Base-by-base conservation (phyloP, 352 stramenopile genomes). In the Peronospora farinosa region DNA sequence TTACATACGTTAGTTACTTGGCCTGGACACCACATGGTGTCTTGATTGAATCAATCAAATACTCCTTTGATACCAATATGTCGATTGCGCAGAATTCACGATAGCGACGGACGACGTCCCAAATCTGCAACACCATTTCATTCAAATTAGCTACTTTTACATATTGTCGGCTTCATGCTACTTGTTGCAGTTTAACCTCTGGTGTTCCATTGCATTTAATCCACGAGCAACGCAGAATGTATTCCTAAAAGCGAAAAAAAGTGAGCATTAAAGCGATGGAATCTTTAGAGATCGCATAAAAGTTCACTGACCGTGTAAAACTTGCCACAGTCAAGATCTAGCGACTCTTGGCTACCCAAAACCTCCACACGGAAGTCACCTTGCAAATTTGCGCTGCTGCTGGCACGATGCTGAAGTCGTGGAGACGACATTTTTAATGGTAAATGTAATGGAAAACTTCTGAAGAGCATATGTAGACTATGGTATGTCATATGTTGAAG, bases 41-140 rank as follows among this genome's bases (percentile, higher is more conserved):
- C 5, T 36, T 13, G 4, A 46, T 17, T 19, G 6, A n/a, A 15
- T 25, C 10, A 30, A 25, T n/a, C n/a, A n/a, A n/a, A n/a, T 31
- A 7, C 7, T 23, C 11, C 12, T 10, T 16, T 9, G 39, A 12
- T 60, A 92, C 82, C 60, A 93, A 55, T 25, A 93, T 88, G 59
- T 93, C 82, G 25, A 93, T 78, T 1, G 82, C 82, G 32, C 79
- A 88, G 45, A 93, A 93, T 58, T 93, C 82, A 21, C 82, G 78
- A 51, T 93, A 93, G 36, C 82, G 76, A 11, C 78, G 82, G 17
- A 86, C 74, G 30, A 90, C 70, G 43, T 93, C 78, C 82, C 82
- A 93, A 8, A 83, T 82, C 81, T 92, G 44, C 19, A n/a, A 3
- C 47, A 56, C 19, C 19, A 51, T 19, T 32, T 11, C 50, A 36